These are phyloP conservation scores for Candida anutae DNA, from an alignment of 1,139 yeast species.

Conservation along the genomic window DNA sequence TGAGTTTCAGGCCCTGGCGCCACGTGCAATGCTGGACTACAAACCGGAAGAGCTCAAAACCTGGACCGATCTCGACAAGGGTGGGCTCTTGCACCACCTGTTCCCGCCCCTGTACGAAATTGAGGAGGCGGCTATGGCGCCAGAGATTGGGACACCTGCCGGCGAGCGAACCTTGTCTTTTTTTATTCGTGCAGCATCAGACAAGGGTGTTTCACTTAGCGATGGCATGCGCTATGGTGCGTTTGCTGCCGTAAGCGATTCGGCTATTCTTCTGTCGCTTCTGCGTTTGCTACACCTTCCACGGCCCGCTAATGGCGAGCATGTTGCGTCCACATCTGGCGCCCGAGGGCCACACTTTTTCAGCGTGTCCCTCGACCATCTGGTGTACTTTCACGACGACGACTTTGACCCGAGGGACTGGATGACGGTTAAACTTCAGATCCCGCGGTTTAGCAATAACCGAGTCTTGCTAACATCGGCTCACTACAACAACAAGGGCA, in stretches of 20 bases:
- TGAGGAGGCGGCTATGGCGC: conserved; percentile 11
- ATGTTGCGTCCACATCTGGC: conserved; percentile 8
- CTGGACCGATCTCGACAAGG: conserved; percentile 11
- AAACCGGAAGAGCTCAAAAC: conserved; percentile 16
- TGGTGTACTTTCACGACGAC: conserved; percentile 36
- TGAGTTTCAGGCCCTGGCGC: conserved; percentile 26
- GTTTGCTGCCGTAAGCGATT: conserved; percentile 25
- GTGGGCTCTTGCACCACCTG: conserved; percentile 19
- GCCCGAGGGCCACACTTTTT: conserved; percentile 22
- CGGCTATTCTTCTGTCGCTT: conserved; percentile 25
- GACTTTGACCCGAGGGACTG: conserved; percentile 35
- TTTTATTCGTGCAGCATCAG: conserved; percentile 24
- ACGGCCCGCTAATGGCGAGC: conserved; percentile 2
- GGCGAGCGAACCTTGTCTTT: conserved; percentile 26
- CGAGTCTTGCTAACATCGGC: conserved; percentile 30
- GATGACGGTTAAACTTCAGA: conserved; percentile 26
- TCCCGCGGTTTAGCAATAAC: conserved; percentile 32
- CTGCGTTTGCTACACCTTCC: conserved; percentile 20
- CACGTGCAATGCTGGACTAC: conserved; percentile 19
- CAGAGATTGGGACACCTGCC: conserved; percentile 14
- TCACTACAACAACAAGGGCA: conserved; percentile 26
- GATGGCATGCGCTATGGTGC: conserved; percentile 18
- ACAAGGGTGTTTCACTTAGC: conserved; percentile 4
- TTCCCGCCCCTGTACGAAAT: conserved; percentile 19
- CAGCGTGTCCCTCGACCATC: conserved; percentile 36